Evolutionary conservation across 176 grass and related monocot genomes (phyloP).

Genomic region (Paspalum vaginatum): DNA sequence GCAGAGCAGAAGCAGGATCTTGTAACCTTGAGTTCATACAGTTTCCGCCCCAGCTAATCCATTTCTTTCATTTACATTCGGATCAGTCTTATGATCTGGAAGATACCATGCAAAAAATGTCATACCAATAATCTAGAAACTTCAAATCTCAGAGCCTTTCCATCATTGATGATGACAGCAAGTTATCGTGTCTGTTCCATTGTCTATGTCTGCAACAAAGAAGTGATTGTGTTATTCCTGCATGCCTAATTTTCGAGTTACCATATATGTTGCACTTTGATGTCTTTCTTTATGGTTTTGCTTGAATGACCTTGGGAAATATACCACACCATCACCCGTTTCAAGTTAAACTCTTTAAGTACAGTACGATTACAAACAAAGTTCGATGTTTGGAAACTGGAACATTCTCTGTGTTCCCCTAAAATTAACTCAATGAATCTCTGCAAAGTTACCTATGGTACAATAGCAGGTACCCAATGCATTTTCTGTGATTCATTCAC

Average conservation of each 20-base stretch:
- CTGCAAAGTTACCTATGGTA: background rate
- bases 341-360: background rate
- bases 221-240: slow-evolving; percentile 7
- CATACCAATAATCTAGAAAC: slow-evolving; percentile 50
- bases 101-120: slow-evolving; percentile 48
- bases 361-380: background rate
- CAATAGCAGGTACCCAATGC: background rate
- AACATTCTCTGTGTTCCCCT: background rate
- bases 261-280: background rate
- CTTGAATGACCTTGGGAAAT: slow-evolving; percentile 4
- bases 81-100: slow-evolving; percentile 43
- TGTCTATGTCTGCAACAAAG: slow-evolving; percentile 15
- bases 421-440: slow-evolving; percentile 9
- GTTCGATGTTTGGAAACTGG: background rate
- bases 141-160: slow-evolving; percentile 31
- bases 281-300: background rate
- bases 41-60: slow-evolving; percentile 42
- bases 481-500: background rate
- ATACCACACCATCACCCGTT: background rate
- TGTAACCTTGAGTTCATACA: slow-evolving; percentile 44
- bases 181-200: slow-evolving; percentile 24
- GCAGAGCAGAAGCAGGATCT: slow-evolving; percentile 30
- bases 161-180: slow-evolving; percentile 42
- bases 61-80: slow-evolving; percentile 54
- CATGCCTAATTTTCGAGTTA: slow-evolving; percentile 5